phyloP scores from a whole-genome alignment of 768 basidiomycete genomes.

The Atractiella rhizophila region DNA sequence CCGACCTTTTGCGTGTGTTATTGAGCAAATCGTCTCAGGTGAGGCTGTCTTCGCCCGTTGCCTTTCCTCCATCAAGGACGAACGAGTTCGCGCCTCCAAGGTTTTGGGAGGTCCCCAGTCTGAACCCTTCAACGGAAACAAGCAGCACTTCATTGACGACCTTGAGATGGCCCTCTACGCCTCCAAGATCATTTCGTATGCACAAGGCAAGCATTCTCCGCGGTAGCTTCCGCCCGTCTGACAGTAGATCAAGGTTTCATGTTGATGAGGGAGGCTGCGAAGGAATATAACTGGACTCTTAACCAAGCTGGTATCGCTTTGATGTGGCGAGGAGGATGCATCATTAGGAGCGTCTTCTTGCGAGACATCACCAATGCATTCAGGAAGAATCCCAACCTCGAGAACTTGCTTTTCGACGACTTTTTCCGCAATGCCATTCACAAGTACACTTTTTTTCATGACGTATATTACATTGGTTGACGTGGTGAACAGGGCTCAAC shows the following conservation, averaged over 20 bases:
- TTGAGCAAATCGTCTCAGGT: too few species aligned
- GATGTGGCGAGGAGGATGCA: conserved; percentile 99
- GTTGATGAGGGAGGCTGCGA: conserved; percentile 93
- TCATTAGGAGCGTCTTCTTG: conserved; percentile 95
- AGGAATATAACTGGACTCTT: conserved; percentile 67
- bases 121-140: conserved; percentile 87
- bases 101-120: conserved; percentile 67
- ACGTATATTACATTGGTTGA: conserved; percentile 17
- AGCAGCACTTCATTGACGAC: conserved; percentile 95
- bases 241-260: conserved; percentile 77
- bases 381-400: conserved; percentile 52
- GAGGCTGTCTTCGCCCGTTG: conserved; percentile 98
- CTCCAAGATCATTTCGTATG: conserved; percentile 46
- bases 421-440: conserved; percentile 76
- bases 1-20: too few species aligned
- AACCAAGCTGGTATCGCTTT: conserved; percentile 93
- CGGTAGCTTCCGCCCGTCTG: too few species aligned
- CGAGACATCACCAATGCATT: conserved; percentile 79
- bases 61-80: conserved; percentile 85
- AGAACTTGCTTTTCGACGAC: conserved; percentile 79
- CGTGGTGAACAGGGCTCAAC: conserved; percentile 78
- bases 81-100: conserved; percentile 81
- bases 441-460: background rate
- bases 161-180: conserved; percentile 97
- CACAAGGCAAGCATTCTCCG: background rate